These are phyloP conservation scores for Plasmodium coatneyi DNA, from an alignment of 169 alveolate species.

Conservation along the genomic window DNA sequence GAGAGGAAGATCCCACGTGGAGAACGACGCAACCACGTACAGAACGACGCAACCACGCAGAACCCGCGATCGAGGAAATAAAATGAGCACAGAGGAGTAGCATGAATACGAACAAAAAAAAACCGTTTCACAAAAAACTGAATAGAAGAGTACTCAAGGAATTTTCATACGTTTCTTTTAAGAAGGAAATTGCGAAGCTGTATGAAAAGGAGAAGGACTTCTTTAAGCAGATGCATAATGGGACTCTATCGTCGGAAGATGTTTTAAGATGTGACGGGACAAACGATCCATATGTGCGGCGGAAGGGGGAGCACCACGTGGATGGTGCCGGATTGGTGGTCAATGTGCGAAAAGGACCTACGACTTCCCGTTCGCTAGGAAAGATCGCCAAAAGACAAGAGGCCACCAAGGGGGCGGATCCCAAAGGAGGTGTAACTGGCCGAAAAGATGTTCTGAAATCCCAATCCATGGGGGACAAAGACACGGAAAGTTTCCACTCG, in stretches of 20 bases:
- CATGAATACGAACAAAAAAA: constrained; percentile 31
- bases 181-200: constrained; percentile 34
- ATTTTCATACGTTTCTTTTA: constrained; percentile 43
- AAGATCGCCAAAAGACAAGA: neutral
- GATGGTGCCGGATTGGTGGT: neutral
- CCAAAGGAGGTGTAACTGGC: neutral
- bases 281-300: neutral
- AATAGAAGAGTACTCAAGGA: constrained; percentile 2
- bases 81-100: constrained; percentile 8
- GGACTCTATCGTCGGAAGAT: neutral
- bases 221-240: constrained; percentile 24
- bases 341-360: neutral
- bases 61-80: neutral
- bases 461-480: neutral
- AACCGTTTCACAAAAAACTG: constrained; percentile 5
- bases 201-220: constrained; percentile 69
- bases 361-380: neutral
- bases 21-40: neutral
- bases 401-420: neutral
- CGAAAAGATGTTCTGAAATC: neutral
- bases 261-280: neutral
- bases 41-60: neutral
- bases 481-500: neutral
- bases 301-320: neutral
- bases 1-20: neutral